A percentile compares a stretch with the other conserved stretches of the same genome.
These are phyloP conservation scores for Astrothelium subdiscretum DNA, from an alignment of 495 filamentous ascomycete genomes.

Conservation along the genomic window DNA sequence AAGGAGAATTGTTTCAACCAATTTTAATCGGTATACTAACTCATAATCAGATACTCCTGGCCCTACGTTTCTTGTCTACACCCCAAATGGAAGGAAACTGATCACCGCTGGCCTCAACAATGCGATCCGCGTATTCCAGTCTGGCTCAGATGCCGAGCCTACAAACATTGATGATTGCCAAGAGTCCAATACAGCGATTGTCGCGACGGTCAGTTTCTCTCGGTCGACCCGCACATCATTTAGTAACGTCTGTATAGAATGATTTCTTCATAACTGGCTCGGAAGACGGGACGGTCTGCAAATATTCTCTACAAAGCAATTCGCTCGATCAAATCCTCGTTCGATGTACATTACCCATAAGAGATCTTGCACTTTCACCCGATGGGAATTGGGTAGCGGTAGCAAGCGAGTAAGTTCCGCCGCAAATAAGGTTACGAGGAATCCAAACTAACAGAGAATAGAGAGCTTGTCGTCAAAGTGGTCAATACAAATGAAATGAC, in stretches of 20 bases:
- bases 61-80: conserved; percentile 53
- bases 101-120: conserved; percentile 87
- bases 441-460: conserved; percentile 18
- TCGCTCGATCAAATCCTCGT: conserved; percentile 67
- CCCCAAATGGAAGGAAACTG: conserved; percentile 54
- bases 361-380: conserved; percentile 73
- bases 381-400: conserved; percentile 85
- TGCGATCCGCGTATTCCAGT: conserved; percentile 78
- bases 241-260: conserved; percentile 38
- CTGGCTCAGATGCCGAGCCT: conserved; percentile 82
- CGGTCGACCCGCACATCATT: conserved; percentile 4
- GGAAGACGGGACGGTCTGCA: conserved; percentile 86
- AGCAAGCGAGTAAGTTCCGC: conserved; percentile 64
- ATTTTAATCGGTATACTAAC: not conserved
- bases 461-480: conserved; percentile 78
- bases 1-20: conserved; percentile 8
- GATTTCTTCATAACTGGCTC: conserved; percentile 76
- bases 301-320: conserved; percentile 69
- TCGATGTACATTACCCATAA: conserved; percentile 68
- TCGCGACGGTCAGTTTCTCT: conserved; percentile 46
- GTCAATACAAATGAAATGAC: conserved; percentile 70
- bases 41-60: conserved; percentile 49
- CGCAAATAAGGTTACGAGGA: not conserved
- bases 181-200: conserved; percentile 67
- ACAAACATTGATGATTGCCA: conserved; percentile 77